Percentiles rank a stretch among this genome's conserved stretches.
These are phyloP conservation scores for Eucalyptus pumila DNA, from an alignment of 345 rosid species.

Conservation along the genomic window DNA sequence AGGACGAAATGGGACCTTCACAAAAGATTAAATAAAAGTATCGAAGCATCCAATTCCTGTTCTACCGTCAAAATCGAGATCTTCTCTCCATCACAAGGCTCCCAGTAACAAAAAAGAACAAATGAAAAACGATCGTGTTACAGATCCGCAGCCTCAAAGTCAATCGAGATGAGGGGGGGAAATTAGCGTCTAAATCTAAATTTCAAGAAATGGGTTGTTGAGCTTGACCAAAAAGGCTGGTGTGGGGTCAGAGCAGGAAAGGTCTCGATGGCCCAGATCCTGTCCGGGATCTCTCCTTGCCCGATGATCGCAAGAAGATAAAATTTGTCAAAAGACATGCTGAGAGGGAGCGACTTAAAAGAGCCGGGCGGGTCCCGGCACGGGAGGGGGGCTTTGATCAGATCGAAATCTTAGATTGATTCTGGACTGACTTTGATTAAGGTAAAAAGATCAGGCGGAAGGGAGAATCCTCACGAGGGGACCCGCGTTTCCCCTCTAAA, in stretches of 20 bases:
- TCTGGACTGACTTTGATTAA: background rate
- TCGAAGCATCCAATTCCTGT: background rate
- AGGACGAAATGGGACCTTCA: background rate
- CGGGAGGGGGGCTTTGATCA: background rate
- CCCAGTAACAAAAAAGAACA: background rate
- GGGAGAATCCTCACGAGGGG: background rate
- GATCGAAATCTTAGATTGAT: background rate
- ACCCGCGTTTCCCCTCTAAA: background rate
- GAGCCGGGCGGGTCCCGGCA: background rate
- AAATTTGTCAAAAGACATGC: background rate
- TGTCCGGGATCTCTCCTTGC: background rate
- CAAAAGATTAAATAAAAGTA: background rate
- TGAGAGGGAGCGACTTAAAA: background rate
- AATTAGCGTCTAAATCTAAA: background rate
- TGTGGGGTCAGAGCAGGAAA: background rate
- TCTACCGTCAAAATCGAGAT: background rate
- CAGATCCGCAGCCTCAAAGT: background rate
- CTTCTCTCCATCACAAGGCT: background rate
- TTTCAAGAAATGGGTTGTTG: background rate
- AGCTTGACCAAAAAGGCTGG: background rate
- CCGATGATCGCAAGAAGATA: background rate
- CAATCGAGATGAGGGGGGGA: background rate
- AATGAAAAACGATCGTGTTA: background rate
- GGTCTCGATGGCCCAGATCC: background rate
- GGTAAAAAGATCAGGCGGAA: background rate